Percentiles rank a stretch among this genome's conserved stretches.
phyloP scores from a whole-genome alignment of 164 flowering plant genomes.

The Stephania yunnanensis region DNA sequence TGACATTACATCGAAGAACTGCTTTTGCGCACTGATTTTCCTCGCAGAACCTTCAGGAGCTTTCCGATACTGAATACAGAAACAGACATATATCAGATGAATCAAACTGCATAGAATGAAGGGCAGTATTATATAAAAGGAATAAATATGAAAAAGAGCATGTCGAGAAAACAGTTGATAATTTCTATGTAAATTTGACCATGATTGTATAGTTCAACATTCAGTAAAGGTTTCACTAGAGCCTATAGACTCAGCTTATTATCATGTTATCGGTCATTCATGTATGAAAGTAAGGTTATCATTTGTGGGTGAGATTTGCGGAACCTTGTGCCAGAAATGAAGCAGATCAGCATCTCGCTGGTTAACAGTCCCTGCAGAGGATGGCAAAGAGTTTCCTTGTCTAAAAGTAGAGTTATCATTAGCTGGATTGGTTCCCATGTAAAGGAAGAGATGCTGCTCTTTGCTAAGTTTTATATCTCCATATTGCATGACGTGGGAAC shows the following conservation, averaged over 20 bases:
- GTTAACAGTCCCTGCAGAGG: constrained; percentile 44
- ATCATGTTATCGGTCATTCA: neutral
- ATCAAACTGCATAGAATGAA: neutral
- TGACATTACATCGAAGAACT: constrained; percentile 61
- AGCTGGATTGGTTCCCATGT: constrained; percentile 74
- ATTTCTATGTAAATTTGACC: neutral
- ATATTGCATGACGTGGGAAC: constrained; percentile 92
- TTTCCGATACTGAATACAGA: constrained; percentile 47
- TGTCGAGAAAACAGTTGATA: neutral
- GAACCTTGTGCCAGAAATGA: constrained; percentile 81
- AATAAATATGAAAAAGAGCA: neutral
- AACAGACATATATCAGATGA: neutral
- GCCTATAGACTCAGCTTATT: no score
- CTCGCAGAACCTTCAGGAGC: constrained; percentile 62
- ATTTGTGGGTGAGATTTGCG: neutral
- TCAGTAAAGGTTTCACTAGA: no score
- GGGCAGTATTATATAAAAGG: neutral
- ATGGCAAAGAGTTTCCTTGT: constrained; percentile 43
- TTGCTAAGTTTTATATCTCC: constrained; percentile 53
- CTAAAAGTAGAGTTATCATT: constrained; percentile 57
- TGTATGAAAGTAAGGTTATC: neutral
- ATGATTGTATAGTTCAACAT: neutral
- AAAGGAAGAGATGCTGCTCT: constrained; percentile 37
- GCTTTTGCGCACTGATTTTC: constrained; percentile 59
- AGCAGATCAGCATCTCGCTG: constrained; percentile 86